Percentiles rank a stretch among this genome's conserved stretches.
phyloP scores from a whole-genome alignment of 257 asterid species.

The Sherardia arvensis region DNA sequence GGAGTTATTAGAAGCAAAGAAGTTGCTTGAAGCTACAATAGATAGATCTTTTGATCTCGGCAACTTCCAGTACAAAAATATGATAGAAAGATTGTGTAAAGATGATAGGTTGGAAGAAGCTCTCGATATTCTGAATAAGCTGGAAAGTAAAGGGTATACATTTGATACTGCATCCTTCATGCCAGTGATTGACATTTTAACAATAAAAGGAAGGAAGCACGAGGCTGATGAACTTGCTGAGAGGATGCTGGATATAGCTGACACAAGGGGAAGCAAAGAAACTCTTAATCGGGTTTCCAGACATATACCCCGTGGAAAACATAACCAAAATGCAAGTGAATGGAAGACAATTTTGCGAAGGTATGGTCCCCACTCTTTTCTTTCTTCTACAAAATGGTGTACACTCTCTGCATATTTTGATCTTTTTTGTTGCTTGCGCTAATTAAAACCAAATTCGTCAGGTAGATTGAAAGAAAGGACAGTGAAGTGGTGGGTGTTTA shows the following conservation, averaged over 20 bases:
- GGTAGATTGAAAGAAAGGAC: neutral
- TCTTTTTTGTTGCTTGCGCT: neutral
- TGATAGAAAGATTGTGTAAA: conserved; percentile 44
- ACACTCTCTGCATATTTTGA: neutral
- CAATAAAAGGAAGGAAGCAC: conserved; percentile 45
- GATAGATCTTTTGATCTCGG: conserved; percentile 49
- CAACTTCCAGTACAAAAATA: conserved; percentile 53
- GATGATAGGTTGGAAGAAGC: conserved; percentile 47
- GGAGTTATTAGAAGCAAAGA: conserved; percentile 61
- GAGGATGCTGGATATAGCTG: conserved; percentile 57
- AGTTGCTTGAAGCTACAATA: conserved; percentile 57
- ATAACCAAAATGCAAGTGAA: conserved; percentile 29
- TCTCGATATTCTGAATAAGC: conserved; percentile 42
- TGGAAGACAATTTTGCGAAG: conserved; percentile 71
- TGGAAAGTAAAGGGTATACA: conserved; percentile 47
- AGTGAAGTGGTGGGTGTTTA: neutral
- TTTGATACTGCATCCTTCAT: conserved; percentile 77
- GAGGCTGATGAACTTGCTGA: conserved; percentile 69
- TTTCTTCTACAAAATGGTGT: neutral
- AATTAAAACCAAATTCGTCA: neutral
- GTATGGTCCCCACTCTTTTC: conserved; percentile 24
- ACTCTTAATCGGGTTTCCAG: conserved; percentile 13
- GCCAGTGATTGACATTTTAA: conserved; percentile 75
- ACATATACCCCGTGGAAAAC: conserved; percentile 25
- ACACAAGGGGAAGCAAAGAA: conserved; percentile 22